Percentiles rank a stretch among this genome's conserved stretches.
Conservation (phyloP, 129 eudicot species). For the Flaveria sonorensis region DNA sequence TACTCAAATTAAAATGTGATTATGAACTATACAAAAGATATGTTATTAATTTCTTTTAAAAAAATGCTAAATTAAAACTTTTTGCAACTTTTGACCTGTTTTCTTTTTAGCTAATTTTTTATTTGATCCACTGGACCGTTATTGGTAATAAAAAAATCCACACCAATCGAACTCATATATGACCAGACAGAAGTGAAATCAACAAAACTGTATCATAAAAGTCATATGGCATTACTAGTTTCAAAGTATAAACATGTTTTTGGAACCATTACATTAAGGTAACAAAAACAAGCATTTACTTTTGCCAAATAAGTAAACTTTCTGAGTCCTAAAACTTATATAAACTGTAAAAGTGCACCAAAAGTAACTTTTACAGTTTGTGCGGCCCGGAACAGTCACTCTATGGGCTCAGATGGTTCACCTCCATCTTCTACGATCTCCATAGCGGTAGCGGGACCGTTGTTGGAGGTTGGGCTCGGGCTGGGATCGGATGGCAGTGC, state of each 20-base stretch:
- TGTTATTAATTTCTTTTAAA: not conserved
- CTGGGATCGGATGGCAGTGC: conserved; percentile 35
- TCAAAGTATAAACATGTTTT: conserved; percentile 25
- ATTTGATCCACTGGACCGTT: not conserved
- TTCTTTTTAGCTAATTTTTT: not conserved
- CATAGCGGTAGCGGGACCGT: conserved; percentile 27
- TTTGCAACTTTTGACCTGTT: not conserved
- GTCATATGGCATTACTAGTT: conserved; percentile 26
- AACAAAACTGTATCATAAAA: not conserved
- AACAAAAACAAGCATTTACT: conserved; percentile 16
- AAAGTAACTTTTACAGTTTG: not conserved
- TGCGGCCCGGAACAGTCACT: not conserved
- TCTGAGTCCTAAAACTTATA: conserved; percentile 26
- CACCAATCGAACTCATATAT: not conserved
- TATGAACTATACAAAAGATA: not conserved
- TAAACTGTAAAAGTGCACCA: conserved; percentile 24
- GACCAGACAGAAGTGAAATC: not conserved
- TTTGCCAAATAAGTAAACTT: conserved; percentile 9
- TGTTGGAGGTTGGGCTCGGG: not conserved
- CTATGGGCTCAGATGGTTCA: conserved; percentile 33
- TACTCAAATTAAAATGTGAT: not conserved
- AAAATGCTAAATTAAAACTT: not conserved
- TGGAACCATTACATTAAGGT: conserved; percentile 32
- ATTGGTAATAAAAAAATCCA: not conserved
- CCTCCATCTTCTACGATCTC: conserved; percentile 56